Base-by-base conservation (phyloP, 805 yeast species). In the Sugiyamaella boreocaroliniensis region DNA sequence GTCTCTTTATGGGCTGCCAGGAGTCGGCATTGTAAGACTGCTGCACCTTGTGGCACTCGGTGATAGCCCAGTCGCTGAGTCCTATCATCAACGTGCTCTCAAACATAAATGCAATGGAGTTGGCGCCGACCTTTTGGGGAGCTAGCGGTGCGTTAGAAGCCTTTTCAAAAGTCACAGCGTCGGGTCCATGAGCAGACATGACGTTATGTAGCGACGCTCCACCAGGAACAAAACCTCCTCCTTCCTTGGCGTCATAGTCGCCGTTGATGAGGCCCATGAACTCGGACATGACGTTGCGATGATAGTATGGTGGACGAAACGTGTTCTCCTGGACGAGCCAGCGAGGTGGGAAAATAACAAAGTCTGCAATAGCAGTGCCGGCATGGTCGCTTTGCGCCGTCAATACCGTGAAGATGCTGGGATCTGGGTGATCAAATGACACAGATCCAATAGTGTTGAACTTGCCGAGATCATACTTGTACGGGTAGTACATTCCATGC, bases 121-220 rank as follows among this genome's bases (percentile, higher is more conserved):
- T 63, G 12, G 50, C 57, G 10, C 65, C 63, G 26, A 64, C 63
- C 40, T 53, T 51, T 40, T 51, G 50, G 16, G 64, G 64, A 15
- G 47, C 48, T 1, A 61, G 60, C 4, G 48, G 57, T 9, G 51
- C 50, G 3, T 49, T 55, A 2, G 64, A 55, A 4, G 65, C 67
- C 29, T 57, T 58, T 37, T 60, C 57, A 49, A 53, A 62, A 3
- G 63, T 58, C n/a, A 46, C 60, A 16, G 61, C 56, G 26, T 61
- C 67, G 9, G 65, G 66, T 7, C 67, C 67, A 44, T 63, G 67
- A 11, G 67, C 55, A 2, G 65, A 56, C 58, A 64, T 59, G 12
- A 60, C 66, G 37, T 63, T 63, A 40, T 63, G 66, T 41, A 64
- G 45, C 15, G 67, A 63, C 2, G 67, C 67, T n/a, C 68, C 66